A percentile compares a stretch with the other conserved stretches of the same genome.
These are phyloP conservation scores for Geranium rotundifolium DNA, from an alignment of 345 rosid species.

Conservation along the genomic window DNA sequence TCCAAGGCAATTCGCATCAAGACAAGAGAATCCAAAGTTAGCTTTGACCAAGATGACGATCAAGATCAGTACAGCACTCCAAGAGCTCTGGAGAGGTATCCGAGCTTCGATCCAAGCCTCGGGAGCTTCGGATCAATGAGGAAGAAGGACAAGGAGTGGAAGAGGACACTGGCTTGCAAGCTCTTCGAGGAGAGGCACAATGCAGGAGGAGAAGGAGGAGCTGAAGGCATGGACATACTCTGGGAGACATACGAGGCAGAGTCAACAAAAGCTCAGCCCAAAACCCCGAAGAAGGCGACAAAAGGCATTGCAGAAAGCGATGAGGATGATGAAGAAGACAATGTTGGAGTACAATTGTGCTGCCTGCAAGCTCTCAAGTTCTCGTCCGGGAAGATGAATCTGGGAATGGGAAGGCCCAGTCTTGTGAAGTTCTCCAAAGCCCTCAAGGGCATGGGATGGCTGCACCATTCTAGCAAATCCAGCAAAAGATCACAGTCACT, in stretches of 20 bases:
- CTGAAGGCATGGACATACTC: slow-evolving; percentile 80
- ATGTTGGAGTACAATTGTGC: slow-evolving; percentile 43
- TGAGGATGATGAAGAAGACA: slow-evolving; percentile 36
- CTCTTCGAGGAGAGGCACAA: slow-evolving; percentile 80
- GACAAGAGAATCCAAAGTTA: slow-evolving; percentile 11
- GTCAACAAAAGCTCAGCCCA: slow-evolving; percentile 20
- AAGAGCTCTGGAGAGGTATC: neutral
- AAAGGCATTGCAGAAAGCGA: slow-evolving; percentile 14
- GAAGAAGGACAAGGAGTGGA: slow-evolving; percentile 82
- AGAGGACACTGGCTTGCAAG: slow-evolving; percentile 89
- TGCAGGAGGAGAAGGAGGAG: slow-evolving; percentile 17
- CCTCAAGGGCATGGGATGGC: slow-evolving; percentile 61
- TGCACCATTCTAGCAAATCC: slow-evolving; percentile 36
- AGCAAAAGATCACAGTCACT: too few species aligned
- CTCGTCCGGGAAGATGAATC: slow-evolving; percentile 81
- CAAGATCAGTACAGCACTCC: slow-evolving; percentile 13
- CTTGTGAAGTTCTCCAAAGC: slow-evolving; percentile 63
- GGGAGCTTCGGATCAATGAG: slow-evolving; percentile 77
- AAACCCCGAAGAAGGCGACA: slow-evolving; percentile 23
- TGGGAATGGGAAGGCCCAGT: slow-evolving; percentile 81
- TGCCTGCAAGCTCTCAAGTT: slow-evolving; percentile 85
- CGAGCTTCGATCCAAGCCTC: slow-evolving; percentile 17
- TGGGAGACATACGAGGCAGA: slow-evolving; percentile 85
- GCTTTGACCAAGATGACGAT: slow-evolving; percentile 7
- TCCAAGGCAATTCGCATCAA: slow-evolving; percentile 33